phyloP scores from a whole-genome alignment of 1,284 basidiomycete species.

The Boletus putidus region DNA sequence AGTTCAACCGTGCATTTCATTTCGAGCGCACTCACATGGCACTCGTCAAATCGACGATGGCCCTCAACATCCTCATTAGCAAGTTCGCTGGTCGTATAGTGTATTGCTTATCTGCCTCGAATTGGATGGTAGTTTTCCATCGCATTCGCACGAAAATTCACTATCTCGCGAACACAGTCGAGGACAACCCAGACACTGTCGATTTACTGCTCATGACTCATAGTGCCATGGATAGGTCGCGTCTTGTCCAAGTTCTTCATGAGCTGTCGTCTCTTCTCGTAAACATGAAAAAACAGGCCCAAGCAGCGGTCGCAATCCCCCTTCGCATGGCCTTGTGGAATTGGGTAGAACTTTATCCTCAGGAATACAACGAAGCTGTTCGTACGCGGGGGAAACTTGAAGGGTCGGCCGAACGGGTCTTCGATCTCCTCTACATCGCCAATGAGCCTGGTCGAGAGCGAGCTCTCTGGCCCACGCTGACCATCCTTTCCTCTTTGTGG shows the following conservation, averaged over 20 bases:
- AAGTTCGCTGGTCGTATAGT: constrained; percentile 78
- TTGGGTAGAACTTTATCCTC: constrained; percentile 84
- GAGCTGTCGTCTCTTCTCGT: constrained; percentile 84
- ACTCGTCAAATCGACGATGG: constrained; percentile 54
- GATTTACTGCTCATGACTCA: constrained; percentile 77
- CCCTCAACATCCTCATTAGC: constrained; percentile 61
- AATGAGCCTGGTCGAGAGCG: constrained; percentile 57
- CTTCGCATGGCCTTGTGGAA: constrained; percentile 87
- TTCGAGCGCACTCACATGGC: constrained; percentile 72
- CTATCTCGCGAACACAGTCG: constrained; percentile 54
- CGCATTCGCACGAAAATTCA: constrained; percentile 75
- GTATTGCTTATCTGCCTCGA: constrained; percentile 86
- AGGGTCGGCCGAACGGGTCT: constrained; percentile 79
- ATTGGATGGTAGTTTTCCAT: constrained; percentile 81
- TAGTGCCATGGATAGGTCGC: constrained; percentile 63
- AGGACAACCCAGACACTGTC: constrained; percentile 61
- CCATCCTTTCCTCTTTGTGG: constrained; percentile 74
- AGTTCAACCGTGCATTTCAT: constrained; percentile 42
- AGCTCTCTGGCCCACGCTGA: constrained; percentile 80
- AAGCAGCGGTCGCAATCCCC: constrained; percentile 70
- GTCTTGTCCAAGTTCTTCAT: constrained; percentile 67
- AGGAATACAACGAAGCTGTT: constrained; percentile 78
- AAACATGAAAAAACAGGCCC: constrained; percentile 78
- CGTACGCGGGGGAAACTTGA: constrained; percentile 67
- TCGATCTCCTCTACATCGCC: constrained; percentile 69